Evolutionary conservation across 2,329 filamentous ascomycete species (phyloP).

Genomic region (Fusarium pilosicola): DNA sequence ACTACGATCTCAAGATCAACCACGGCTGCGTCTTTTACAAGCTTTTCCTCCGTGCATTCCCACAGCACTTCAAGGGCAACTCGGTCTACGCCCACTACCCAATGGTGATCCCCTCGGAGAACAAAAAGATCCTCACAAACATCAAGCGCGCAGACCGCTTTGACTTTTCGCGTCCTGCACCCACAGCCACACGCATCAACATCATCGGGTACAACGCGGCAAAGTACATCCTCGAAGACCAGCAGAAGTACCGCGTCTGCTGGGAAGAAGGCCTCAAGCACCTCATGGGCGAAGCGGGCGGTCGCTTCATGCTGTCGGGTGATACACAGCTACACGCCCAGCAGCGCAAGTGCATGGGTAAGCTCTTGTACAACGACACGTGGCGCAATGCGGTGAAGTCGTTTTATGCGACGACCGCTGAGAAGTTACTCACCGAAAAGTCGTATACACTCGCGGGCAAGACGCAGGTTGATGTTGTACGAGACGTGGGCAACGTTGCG

Average conservation of each 20-base stretch:
- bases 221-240: constrained; percentile 69
- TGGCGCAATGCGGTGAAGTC: constrained; percentile 71
- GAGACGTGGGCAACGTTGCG: constrained; percentile 74
- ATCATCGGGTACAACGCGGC: constrained; percentile 70
- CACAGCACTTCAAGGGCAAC: constrained; percentile 79
- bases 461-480: constrained; percentile 75
- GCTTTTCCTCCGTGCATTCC: constrained; percentile 81
- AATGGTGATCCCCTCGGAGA: constrained; percentile 76
- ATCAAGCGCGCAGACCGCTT: constrained; percentile 76
- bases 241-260: constrained; percentile 69
- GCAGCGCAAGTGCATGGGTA: constrained; percentile 64
- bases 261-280: constrained; percentile 73
- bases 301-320: constrained; percentile 66
- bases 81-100: constrained; percentile 86
- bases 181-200: constrained; percentile 61
- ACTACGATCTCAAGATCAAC: constrained; percentile 78
- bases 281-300: constrained; percentile 66
- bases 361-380: constrained; percentile 68
- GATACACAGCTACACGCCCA: constrained; percentile 59
- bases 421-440: constrained; percentile 71
- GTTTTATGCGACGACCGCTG: constrained; percentile 73
- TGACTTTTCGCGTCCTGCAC: constrained; percentile 71
- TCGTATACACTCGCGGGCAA: constrained; percentile 66
- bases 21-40: constrained; percentile 89
- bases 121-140: constrained; percentile 73